Percentiles rank a stretch among this genome's conserved stretches.
Conservation (phyloP, 2,329 filamentous ascomycete genomes). For the Ophiocordyceps robertsii region DNA sequence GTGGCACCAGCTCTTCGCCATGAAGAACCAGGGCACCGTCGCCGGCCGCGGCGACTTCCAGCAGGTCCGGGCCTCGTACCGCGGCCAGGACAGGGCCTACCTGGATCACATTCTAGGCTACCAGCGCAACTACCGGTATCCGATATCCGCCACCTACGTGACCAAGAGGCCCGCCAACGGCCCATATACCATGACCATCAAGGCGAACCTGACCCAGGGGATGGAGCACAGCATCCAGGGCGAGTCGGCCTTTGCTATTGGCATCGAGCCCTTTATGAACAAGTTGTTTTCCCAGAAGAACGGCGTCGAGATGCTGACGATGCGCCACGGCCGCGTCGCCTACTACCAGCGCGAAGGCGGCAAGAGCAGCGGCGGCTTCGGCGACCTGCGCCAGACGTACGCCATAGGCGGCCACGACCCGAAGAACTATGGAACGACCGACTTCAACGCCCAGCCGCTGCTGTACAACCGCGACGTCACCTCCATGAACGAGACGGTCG, state of each 20-base stretch:
- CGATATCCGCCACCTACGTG: neutral
- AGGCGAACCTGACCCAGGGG: constrained; percentile 25
- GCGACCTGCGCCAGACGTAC: constrained; percentile 43
- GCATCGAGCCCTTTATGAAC: constrained; percentile 40
- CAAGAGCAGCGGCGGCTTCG: constrained; percentile 32
- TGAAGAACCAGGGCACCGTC: constrained; percentile 38
- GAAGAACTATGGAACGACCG: constrained; percentile 4
- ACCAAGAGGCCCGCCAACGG: neutral
- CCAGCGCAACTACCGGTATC: neutral
- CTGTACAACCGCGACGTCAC: constrained; percentile 45
- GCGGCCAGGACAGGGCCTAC: constrained; percentile 4
- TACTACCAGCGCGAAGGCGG: constrained; percentile 36
- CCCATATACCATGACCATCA: constrained; percentile 9
- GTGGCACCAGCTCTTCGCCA: constrained; percentile 46
- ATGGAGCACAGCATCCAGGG: constrained; percentile 23
- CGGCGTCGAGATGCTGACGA: constrained; percentile 28
- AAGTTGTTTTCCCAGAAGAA: constrained; percentile 9
- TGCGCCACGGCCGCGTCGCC: constrained; percentile 41
- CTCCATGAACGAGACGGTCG: constrained; percentile 39
- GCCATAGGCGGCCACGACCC: constrained; percentile 28
- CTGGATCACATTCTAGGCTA: constrained; percentile 6
- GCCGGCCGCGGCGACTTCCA: constrained; percentile 26
- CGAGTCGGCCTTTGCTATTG: constrained; percentile 37
- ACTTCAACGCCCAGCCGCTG: constrained; percentile 16
- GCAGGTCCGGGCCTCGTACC: constrained; percentile 7